Percentiles rank a stretch among this genome's conserved stretches.
phyloP scores from a whole-genome alignment of 176 grass and related monocot genomes.

The Pontederia crassipes region DNA sequence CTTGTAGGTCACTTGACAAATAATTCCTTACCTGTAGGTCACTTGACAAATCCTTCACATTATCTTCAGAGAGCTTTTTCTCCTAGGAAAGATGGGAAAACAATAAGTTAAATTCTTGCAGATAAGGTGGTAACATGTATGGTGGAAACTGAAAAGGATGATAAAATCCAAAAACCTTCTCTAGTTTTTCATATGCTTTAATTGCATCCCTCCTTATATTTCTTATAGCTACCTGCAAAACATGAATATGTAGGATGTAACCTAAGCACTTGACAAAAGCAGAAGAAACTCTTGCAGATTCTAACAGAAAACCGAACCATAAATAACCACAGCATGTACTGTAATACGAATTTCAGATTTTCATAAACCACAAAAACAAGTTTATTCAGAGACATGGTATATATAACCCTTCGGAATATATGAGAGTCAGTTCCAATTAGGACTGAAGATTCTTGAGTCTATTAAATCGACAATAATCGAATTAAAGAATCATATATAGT shows the following conservation, averaged over 20 bases:
- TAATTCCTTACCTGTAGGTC: conserved; percentile 40
- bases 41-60: conserved; percentile 62
- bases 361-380: not conserved
- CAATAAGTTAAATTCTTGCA: conserved; percentile 10
- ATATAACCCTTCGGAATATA: not conserved
- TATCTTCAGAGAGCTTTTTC: conserved; percentile 96
- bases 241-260: not conserved
- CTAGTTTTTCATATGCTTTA: conserved; percentile 91
- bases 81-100: conserved; percentile 35
- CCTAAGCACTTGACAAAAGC: too few species aligned
- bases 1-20: too few species aligned
- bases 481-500: too few species aligned
- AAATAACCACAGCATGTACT: not conserved
- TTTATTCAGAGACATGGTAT: not conserved
- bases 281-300: too few species aligned
- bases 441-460: too few species aligned
- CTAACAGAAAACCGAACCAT: not conserved
- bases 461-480: too few species aligned
- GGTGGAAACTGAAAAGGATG: not conserved
- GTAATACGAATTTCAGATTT: not conserved
- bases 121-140: conserved; percentile 10
- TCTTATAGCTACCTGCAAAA: conserved; percentile 79
- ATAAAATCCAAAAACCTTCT: conserved; percentile 60
- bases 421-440: too few species aligned
- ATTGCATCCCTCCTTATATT: conserved; percentile 90